phyloP scores from a whole-genome alignment of 768 basidiomycete species.

The Jaapia argillacea region DNA sequence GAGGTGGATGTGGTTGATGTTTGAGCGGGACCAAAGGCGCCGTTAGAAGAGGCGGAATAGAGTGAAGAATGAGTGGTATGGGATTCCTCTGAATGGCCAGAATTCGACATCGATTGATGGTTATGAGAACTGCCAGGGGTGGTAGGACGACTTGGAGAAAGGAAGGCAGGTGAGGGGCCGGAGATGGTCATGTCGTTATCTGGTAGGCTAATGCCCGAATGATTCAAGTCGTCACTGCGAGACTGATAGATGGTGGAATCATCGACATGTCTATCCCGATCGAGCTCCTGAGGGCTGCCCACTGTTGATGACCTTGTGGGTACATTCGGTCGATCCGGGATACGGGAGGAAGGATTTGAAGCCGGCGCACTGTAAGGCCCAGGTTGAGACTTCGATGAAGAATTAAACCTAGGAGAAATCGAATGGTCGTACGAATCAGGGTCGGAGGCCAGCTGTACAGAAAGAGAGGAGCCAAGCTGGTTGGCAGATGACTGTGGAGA shows the following conservation, averaged over 20 bases:
- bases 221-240: conserved; percentile 67
- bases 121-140: conserved; percentile 43
- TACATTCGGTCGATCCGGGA: conserved; percentile 39
- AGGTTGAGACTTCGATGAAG: no score
- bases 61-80: conserved; percentile 38
- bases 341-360: conserved; percentile 22
- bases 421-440: no score
- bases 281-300: conserved; percentile 40
- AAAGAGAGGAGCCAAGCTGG: no score
- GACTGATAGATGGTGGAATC: conserved; percentile 34
- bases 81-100: conserved; percentile 24
- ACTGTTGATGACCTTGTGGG: conserved; percentile 62
- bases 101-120: conserved; percentile 32
- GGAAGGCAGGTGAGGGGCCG: conserved; percentile 29
- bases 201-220: conserved; percentile 24
- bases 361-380: conserved; percentile 27
- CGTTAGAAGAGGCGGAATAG: conserved; percentile 43
- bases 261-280: conserved; percentile 32
- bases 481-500: no score
- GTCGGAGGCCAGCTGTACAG: no score
- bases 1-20: conserved; percentile 50
- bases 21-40: conserved; percentile 29
- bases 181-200: conserved; percentile 11
- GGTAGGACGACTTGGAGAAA: conserved; percentile 46
- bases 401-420: no score